Base-by-base conservation (phyloP, 108 stramenopile species). In the Asterionellopsis glacialis region DNA sequence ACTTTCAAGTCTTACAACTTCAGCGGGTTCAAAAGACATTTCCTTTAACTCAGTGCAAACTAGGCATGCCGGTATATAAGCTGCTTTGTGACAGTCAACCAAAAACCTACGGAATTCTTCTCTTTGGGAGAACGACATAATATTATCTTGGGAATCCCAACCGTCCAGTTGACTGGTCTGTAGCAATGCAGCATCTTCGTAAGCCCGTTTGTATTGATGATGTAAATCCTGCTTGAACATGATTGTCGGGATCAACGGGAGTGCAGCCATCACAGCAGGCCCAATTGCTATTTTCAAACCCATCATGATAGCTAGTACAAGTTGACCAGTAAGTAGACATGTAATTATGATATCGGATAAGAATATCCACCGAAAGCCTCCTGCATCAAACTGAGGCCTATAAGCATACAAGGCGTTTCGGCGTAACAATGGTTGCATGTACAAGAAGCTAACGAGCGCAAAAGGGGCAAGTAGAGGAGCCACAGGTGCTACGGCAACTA, bases 31-130 rank as follows among this genome's bases (percentile, higher is more conserved):
- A 2, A 33, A 33, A 33, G 33, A 33, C 33, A 33, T 33, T 2
- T 53, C 53, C 11, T 45, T 49, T 27, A 59, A 23, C 15, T 64
- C 65, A 4, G 75, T 73, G 43, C 88, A 81, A 41, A 88, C 87
- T 41, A 91, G 80, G 44, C 93, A 94, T 25, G 90, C 84, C 26
- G 93, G 93, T 14, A 94, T 88, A 55, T 91, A 94, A 19, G 93
- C 88, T 38, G 90, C 86, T 50, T 88, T 87, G 77, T 94, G 93
- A 24, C 81, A 80, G 63, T 94, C 93, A 13, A 94, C 93, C 23
- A 94, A 62, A 56, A 88, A 94, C 43, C 65, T 54, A 33, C 89
- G 67, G 51, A 87, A 91, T 51, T 89, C 82, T 69, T 91, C 89
- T 53, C 88, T 61, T 65, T 88, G 73, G 18, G 84, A 68, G 24